phyloP scores from a whole-genome alignment of 2,329 filamentous ascomycete genomes.

The Trichoderma koningiopsis region DNA sequence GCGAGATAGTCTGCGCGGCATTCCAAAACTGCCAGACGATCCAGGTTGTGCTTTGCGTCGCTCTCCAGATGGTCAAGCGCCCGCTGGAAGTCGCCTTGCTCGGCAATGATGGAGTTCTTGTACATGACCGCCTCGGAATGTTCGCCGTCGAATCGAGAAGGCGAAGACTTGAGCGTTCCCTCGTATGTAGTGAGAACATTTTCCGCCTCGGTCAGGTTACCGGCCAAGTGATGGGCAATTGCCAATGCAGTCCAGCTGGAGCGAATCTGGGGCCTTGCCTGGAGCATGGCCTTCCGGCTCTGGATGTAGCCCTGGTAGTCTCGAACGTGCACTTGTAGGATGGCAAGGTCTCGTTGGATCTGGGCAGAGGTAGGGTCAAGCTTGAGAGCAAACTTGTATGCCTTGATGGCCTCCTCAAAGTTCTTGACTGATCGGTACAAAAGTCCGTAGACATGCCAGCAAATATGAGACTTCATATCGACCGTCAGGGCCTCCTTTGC shows the following conservation, averaged over 20 bases:
- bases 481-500: constrained; percentile 90
- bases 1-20: constrained; percentile 81
- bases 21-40: constrained; percentile 84
- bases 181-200: constrained; percentile 90
- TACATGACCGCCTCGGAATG: constrained; percentile 94
- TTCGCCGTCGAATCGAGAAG: constrained; percentile 78
- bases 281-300: constrained; percentile 84
- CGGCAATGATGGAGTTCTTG: constrained; percentile 92
- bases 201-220: constrained; percentile 82
- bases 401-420: constrained; percentile 98
- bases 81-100: constrained; percentile 78
- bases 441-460: constrained; percentile 98
- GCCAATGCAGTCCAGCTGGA: constrained; percentile 98
- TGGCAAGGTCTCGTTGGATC: constrained; percentile 90
- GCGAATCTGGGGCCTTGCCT: constrained; percentile 75
- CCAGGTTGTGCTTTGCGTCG: constrained; percentile 75
- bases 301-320: constrained; percentile 93
- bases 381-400: constrained; percentile 92
- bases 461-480: constrained; percentile 99
- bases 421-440: constrained; percentile 94
- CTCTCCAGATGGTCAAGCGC: constrained; percentile 85
- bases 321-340: constrained; percentile 93
- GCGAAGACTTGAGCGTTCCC: constrained; percentile 82
- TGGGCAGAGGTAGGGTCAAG: constrained; percentile 93
- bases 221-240: constrained; percentile 88